Evolutionary conservation across 305 asterid genomes (phyloP), one percentile per base, ranked within the genome.

Genomic region (Rubia peregrina): DNA sequence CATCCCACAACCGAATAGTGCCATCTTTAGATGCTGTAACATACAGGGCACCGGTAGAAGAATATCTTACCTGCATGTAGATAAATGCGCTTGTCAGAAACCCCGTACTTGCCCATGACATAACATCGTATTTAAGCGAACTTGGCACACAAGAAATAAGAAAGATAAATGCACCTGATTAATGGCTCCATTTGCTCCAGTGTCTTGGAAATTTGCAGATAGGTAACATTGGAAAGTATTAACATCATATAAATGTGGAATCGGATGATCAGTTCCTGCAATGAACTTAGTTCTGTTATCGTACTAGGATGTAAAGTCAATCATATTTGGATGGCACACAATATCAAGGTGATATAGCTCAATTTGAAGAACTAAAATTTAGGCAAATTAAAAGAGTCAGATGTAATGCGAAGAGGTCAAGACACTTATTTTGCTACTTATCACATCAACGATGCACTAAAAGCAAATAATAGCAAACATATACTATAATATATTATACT

Each of bases 11-110:
- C 70, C 91, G 83, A 72, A 90, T 73, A 70, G 85, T 84, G 71
- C 97, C 95, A 78, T 90, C 95, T 83, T 90, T 89, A 57, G 96
- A 90, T 76, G 97, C 96, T 24, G 97, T 89, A 65, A 87, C 92
- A 74, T 89, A 89, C 88, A 87, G 83, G 70, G 91, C 88, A 67
- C 96, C 96, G 46, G 87, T 86, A 26, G 83, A 77, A 12, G 97
- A 87, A 81, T 90, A 90, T 70, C 96, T 85, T 74, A 90, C 89
- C 97, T 90, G 80, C 67, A 77, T 38, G 72, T 19, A 19, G 9
- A 3, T 33, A 36, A 5, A 16, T 51, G 48, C 17, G 12, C 17
- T 26, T 38, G 46, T 6, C 22, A 13, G 65, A 42, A 55, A 33
- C 72, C 36, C 2, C 41, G 38, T 4, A 36, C 26, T n/a, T 40